Evolutionary conservation across 1,284 basidiomycete species (phyloP).

Genomic region (Tremellales sp.): DNA sequence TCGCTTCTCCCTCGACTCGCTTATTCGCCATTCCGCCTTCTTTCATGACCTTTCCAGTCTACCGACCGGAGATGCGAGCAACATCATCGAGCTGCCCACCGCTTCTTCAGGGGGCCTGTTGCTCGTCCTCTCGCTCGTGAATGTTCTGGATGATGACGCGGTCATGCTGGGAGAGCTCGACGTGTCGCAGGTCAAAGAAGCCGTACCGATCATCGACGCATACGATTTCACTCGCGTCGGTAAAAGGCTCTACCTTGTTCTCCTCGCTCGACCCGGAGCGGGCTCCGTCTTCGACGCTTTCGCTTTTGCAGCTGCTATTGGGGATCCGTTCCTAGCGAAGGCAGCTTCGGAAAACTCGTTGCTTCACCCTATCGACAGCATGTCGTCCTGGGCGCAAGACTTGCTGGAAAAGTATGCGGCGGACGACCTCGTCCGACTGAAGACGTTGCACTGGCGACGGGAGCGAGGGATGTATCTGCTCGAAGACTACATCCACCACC

Average conservation of each 20-base stretch:
- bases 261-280: not conserved
- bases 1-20: not conserved
- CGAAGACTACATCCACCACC: too few relatives aligned
- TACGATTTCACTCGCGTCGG: conserved; percentile 3
- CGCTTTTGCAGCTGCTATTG: not conserved
- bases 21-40: conserved; percentile 3
- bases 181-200: not conserved
- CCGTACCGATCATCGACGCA: conserved; percentile 1
- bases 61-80: not conserved
- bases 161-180: not conserved
- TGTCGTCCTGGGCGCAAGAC: too few relatives aligned
- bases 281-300: not conserved
- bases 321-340: too few relatives aligned
- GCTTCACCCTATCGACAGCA: too few relatives aligned
- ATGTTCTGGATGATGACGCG: not conserved
- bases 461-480: too few relatives aligned
- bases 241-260: too few relatives aligned
- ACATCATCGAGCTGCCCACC: conserved; percentile 1
- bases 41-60: conserved; percentile 1
- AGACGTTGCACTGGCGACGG: too few relatives aligned
- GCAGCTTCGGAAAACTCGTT: too few relatives aligned
- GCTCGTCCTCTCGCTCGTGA: not conserved
- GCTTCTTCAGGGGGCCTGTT: not conserved
- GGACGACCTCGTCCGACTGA: too few relatives aligned
- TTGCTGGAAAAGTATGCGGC: too few relatives aligned